Conservation (phyloP, 1,139 yeast species). For the Pichia sp. region DNA sequence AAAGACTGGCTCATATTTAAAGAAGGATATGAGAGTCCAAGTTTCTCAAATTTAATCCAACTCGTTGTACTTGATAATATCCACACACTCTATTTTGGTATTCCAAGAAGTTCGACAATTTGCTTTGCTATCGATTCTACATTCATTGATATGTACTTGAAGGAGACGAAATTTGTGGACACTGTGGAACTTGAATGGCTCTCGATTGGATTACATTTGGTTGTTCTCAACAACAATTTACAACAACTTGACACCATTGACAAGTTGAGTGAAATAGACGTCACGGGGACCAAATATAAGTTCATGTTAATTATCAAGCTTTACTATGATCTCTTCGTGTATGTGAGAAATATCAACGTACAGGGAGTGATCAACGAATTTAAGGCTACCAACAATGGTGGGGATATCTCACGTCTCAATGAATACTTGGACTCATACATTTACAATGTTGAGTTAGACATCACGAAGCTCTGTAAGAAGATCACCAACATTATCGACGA, state of each 20-base stretch:
- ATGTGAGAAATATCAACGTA: conserved; percentile 15
- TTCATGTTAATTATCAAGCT: conserved; percentile 21
- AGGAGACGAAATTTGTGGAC: conserved; percentile 16
- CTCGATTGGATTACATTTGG: conserved; percentile 24
- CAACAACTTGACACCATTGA: conserved; percentile 16
- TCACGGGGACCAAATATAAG: conserved; percentile 19
- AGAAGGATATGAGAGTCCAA: conserved; percentile 21
- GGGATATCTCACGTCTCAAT: background rate
- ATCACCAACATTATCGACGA: conserved; percentile 31
- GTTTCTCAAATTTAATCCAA: conserved; percentile 37
- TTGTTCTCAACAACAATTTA: conserved; percentile 18
- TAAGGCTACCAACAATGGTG: background rate
- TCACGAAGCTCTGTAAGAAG: conserved; percentile 38
- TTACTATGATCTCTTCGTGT: conserved; percentile 19
- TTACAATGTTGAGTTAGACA: conserved; percentile 41
- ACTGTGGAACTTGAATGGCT: conserved; percentile 14
- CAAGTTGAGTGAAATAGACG: conserved; percentile 20
- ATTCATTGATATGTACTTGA: conserved; percentile 37
- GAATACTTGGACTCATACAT: conserved; percentile 21
- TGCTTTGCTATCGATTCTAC: conserved; percentile 31
- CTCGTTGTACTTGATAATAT: conserved; percentile 47
- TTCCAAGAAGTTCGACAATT: conserved; percentile 33
- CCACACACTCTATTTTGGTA: conserved; percentile 52
- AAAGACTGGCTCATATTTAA: conserved; percentile 48
- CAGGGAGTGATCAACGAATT: conserved; percentile 1